phyloP scores from a whole-genome alignment of 768 basidiomycete species.

The Mycena rebaudengoi region DNA sequence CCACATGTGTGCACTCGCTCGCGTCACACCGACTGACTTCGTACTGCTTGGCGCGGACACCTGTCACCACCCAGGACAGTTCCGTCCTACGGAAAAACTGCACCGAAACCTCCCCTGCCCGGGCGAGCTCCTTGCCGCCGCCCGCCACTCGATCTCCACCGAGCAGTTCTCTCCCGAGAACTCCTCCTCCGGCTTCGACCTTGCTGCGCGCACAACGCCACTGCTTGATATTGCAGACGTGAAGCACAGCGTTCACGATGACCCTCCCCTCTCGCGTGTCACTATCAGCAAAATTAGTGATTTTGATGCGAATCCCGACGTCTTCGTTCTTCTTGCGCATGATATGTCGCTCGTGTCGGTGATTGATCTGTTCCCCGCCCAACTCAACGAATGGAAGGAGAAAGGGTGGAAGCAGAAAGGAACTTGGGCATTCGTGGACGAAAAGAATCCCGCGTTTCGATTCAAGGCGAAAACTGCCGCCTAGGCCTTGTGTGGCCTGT shows the following conservation, averaged over 20 bases:
- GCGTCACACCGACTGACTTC: slow-evolving; percentile 28
- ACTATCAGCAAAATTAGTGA: slow-evolving; percentile 15
- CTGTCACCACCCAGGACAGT: slow-evolving; percentile 30
- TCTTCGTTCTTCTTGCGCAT: slow-evolving; percentile 28
- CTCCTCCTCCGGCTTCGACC: slow-evolving; percentile 5
- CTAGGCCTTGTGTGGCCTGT: not conserved
- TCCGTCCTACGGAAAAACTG: slow-evolving; percentile 29
- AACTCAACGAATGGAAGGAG: slow-evolving; percentile 27
- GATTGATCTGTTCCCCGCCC: slow-evolving; percentile 21
- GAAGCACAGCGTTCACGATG: slow-evolving; percentile 7
- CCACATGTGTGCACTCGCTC: slow-evolving; percentile 30
- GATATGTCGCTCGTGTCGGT: slow-evolving; percentile 22
- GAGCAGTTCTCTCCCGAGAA: slow-evolving; percentile 13
- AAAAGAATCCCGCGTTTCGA: slow-evolving; percentile 5
- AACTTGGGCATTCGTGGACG: slow-evolving; percentile 27
- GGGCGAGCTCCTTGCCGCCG: slow-evolving; percentile 3
- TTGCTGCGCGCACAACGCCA: slow-evolving; percentile 10
- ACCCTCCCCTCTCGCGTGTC: slow-evolving; percentile 9
- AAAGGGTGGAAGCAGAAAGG: slow-evolving; percentile 25
- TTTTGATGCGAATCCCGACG: slow-evolving; percentile 29
- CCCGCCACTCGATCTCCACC: slow-evolving; percentile 12
- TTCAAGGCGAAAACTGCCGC: not conserved
- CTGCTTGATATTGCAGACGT: slow-evolving; percentile 14
- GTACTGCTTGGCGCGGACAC: slow-evolving; percentile 32
- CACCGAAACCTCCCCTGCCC: slow-evolving; percentile 27